Evolutionary conservation across 164 flowering plant species (phyloP).

Genomic region (Piper betle): DNA sequence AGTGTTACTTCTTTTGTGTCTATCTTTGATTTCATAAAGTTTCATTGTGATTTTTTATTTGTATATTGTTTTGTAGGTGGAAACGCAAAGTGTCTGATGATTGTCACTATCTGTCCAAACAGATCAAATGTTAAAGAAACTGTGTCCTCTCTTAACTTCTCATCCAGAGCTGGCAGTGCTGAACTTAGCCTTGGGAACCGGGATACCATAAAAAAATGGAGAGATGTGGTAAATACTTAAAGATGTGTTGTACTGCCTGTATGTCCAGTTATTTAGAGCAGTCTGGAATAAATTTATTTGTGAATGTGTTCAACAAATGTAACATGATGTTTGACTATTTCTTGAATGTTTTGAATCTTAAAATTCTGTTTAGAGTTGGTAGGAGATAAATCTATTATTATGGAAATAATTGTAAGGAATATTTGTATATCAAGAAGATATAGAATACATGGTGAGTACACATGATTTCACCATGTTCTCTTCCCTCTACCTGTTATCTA

Average conservation of each 20-base stretch:
- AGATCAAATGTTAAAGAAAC: constrained; percentile 60
- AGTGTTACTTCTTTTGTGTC: neutral
- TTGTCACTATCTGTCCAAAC: constrained; percentile 73
- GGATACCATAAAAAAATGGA: constrained; percentile 94
- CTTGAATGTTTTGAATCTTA: no score
- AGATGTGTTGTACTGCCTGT: neutral
- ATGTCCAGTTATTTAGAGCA: neutral
- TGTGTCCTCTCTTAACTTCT: constrained; percentile 66
- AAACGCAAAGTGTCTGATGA: constrained; percentile 77
- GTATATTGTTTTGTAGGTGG: constrained; percentile 46
- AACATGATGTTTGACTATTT: no score
- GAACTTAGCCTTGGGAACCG: constrained; percentile 83
- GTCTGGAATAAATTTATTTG: no score
- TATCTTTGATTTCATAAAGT: no score
- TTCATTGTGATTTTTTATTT: neutral
- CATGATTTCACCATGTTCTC: no score
- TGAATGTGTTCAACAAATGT: no score
- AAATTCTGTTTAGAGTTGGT: no score
- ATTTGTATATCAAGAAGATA: no score
- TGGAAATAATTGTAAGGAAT: no score
- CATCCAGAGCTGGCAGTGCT: constrained; percentile 81
- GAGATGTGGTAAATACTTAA: constrained; percentile 66
- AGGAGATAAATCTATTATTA: no score
- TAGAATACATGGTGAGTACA: no score
- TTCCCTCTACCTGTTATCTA: no score